Evolutionary conservation across 495 filamentous ascomycete genomes (phyloP).

Genomic region (Echria macrotheca): DNA sequence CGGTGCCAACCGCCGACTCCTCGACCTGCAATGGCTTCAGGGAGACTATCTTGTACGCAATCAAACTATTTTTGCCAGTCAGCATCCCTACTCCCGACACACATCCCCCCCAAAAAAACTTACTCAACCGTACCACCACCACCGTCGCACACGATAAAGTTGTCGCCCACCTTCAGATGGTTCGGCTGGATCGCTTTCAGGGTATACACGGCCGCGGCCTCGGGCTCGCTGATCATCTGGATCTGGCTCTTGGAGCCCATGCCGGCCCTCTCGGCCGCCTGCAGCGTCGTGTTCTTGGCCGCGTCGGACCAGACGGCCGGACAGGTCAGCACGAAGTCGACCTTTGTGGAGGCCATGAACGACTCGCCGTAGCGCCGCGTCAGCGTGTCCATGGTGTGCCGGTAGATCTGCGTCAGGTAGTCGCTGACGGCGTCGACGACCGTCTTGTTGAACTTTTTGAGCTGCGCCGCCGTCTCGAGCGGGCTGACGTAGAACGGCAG

Average conservation of each 20-base stretch:
- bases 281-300: conserved; percentile 61
- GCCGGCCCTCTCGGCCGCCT: conserved; percentile 61
- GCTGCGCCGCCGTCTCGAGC: conserved; percentile 64
- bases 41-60: conserved; percentile 61
- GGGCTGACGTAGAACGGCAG: conserved; percentile 72
- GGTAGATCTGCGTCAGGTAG: conserved; percentile 63
- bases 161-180: conserved; percentile 56
- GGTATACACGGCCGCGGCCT: conserved; percentile 70
- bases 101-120: conserved; percentile 19
- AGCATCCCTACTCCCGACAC: conserved; percentile 19
- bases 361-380: conserved; percentile 58
- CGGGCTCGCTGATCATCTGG: conserved; percentile 67
- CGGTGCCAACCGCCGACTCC: conserved; percentile 62
- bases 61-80: conserved; percentile 42
- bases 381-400: conserved; percentile 69
- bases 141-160: conserved; percentile 70
- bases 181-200: conserved; percentile 64
- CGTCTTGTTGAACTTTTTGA: conserved; percentile 58
- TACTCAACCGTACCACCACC: conserved; percentile 70
- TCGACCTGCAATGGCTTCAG: conserved; percentile 54
- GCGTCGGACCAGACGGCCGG: conserved; percentile 77
- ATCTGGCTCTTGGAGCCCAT: conserved; percentile 57
- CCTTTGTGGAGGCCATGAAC: conserved; percentile 54
- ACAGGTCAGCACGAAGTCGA: conserved; percentile 68
- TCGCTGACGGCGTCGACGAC: conserved; percentile 59